A percentile compares a stretch with the other conserved stretches of the same genome.
These are phyloP conservation scores for Dillenia suffruticosa DNA, from an alignment of 164 flowering plant genomes.

Conservation along the genomic window DNA sequence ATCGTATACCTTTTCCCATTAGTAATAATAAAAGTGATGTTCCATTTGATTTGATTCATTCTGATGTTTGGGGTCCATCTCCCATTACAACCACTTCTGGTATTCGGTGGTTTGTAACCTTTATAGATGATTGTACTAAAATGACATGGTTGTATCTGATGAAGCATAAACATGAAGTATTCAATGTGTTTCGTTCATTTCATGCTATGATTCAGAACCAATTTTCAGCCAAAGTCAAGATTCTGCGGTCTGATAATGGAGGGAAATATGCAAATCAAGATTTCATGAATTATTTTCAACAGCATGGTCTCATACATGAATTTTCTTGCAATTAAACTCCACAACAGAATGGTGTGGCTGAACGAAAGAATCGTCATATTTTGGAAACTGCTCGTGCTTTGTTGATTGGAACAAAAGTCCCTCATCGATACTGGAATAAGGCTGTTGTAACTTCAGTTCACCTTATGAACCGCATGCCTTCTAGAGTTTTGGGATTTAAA, in stretches of 20 bases:
- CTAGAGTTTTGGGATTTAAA: not conserved
- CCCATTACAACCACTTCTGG: not conserved
- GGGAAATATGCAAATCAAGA: not conserved
- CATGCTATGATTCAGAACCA: not conserved
- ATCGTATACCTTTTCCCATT: not conserved
- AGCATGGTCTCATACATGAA: not conserved
- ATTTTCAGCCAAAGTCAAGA: not conserved
- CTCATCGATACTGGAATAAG: not conserved
- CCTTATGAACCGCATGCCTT: not conserved
- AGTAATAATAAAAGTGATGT: not conserved
- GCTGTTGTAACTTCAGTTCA: not conserved
- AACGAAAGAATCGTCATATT: not conserved
- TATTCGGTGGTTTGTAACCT: not conserved
- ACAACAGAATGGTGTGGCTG: not conserved
- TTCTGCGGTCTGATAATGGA: not conserved
- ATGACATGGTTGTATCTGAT: not conserved
- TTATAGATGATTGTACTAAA: not conserved
- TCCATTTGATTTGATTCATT: not conserved
- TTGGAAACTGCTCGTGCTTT: not conserved
- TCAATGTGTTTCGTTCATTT: not conserved
- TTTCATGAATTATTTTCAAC: not conserved
- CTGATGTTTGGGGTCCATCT: not conserved
- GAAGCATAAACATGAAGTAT: constrained; percentile 1
- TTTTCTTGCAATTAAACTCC: not conserved
- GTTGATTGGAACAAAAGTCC: not conserved